Base-by-base conservation (phyloP, 306 rosid species). In the Oxytropis ochrocephala region DNA sequence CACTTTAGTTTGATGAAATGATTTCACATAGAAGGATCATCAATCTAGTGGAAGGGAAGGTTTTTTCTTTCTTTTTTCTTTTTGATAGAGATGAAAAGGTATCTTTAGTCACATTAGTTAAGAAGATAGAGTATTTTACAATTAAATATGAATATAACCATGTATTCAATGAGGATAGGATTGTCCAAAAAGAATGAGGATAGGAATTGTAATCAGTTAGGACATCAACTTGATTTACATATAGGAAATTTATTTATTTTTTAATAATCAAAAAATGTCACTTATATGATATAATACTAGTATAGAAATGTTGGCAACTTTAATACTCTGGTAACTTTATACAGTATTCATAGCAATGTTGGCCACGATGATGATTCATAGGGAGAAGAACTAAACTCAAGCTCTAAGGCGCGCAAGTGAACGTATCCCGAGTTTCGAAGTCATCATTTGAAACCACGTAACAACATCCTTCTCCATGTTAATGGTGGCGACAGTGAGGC, bases 1-100 rank as follows among this genome's bases (percentile, higher is more conserved):
- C 46, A 67, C 58, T 50, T 72, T 78, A 72, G 77, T 72, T 72
- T 47, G 82, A 65, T 78, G 78, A 67, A 21, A 53, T 77, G 71
- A 67, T 50, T 14, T 74, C 63, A 70, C 42, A 42, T 32, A 33
- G 35, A 63, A 73, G 27, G 60, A 73, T 51, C 30, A 52, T 73
- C 35, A 67, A 58, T 42, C 41, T 42, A 62, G 33, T 50, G 41
- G 43, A 43, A 59, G 68, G 9, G 60, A 44, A 57, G 24, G 21
- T 56, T 43, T 50, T 3, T 36, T 36, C 8, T 6, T 38, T 33
- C n/a, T n/a, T n/a, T n/a, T n/a, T n/a, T 6, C 0, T 7, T 38
- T 32, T 33, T 33, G 6, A 33, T 33, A 33, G 38, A 33, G 38
- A 3, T 5, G 38, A 47, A 32, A 32, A 33, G 38, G 48, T 36